These are phyloP conservation scores for Lunularia cruciata DNA, from an alignment of 225 moss, liverwort and hornwort species.

Conservation along the genomic window DNA sequence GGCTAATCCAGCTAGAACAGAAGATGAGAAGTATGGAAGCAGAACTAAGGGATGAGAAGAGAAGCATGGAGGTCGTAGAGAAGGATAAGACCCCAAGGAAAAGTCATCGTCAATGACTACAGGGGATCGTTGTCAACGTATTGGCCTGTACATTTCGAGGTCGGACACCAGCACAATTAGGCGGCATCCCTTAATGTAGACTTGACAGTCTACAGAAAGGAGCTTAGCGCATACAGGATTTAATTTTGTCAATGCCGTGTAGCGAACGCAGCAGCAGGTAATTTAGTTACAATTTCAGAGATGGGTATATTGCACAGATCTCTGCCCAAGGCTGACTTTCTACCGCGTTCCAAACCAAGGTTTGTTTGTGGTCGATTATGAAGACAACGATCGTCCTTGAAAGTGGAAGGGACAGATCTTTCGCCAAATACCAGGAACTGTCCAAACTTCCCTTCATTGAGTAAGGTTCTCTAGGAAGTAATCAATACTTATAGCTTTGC, in stretches of 20 bases:
- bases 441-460: neutral
- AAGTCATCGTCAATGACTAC: conserved; percentile 29
- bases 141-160: conserved; percentile 18
- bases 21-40: conserved; percentile 49
- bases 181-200: neutral
- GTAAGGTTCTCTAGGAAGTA: neutral
- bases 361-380: neutral
- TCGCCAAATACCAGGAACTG: neutral
- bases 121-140: conserved; percentile 26
- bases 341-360: conserved; percentile 2
- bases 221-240: neutral
- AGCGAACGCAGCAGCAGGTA: neutral
- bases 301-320: neutral
- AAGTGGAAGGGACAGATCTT: neutral
- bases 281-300: neutral
- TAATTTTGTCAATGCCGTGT: neutral
- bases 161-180: conserved; percentile 2
- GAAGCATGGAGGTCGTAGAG: conserved; percentile 23
- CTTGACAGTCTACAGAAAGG: neutral
- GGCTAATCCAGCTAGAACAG: conserved; percentile 49
- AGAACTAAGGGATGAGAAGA: conserved; percentile 19
- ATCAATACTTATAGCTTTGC: neutral
- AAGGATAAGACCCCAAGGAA: conserved; percentile 31
- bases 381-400: conserved; percentile 9
- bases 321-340: neutral